Base-by-base conservation (phyloP, 208 protist species). In the Leishmania amazonensis region DNA sequence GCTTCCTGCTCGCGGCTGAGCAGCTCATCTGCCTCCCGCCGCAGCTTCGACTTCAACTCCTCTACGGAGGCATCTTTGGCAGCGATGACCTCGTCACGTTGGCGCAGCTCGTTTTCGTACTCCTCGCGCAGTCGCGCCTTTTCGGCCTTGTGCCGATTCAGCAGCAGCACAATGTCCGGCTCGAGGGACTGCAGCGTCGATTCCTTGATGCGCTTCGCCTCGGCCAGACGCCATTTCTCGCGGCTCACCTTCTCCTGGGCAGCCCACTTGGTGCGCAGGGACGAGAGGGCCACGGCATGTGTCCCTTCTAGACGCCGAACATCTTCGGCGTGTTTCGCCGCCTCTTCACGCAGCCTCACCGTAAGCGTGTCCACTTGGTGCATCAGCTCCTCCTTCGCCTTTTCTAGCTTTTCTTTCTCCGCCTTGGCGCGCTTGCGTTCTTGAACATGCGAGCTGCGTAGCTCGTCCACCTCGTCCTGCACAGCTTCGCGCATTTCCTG, bases 101-200 rank as follows among this genome's bases (percentile, higher is more conserved):
- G 89, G n/a, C 91, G 89, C 38, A 98, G 87, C 81, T 96, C 96
- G 47, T 92, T 93, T 78, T 96, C 89, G 88, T 95, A 97, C 76
- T 96, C 91, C 87, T 98, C 93, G 60, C 90, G 88, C 85, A 98
- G 85, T 15, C 96, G 88, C 47, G 93, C 90, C 85, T 97, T 97
- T 79, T 98, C 96, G 7, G 96, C 92, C 83, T 96, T 96, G 88
- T 98, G 96, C 17, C 94, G 89, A 72, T 97, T 96, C 58, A 98
- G 87, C n/a, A 98, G 87, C 74, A 97, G 86, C 64, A 96, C 94
- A 77, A 98, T 98, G 74, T 98, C 96, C 11, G 96, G 96, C 85
- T 98, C 93, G 17, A 98, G 88, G 19, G 96, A 95, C 86, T 97
- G 95, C 72, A 98, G 82, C 40, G 96, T 97, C 40, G 87, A 94